Evolutionary conservation across 2,329 filamentous ascomycete genomes (phyloP).

Genomic region (Colletotrichum trifolii): DNA sequence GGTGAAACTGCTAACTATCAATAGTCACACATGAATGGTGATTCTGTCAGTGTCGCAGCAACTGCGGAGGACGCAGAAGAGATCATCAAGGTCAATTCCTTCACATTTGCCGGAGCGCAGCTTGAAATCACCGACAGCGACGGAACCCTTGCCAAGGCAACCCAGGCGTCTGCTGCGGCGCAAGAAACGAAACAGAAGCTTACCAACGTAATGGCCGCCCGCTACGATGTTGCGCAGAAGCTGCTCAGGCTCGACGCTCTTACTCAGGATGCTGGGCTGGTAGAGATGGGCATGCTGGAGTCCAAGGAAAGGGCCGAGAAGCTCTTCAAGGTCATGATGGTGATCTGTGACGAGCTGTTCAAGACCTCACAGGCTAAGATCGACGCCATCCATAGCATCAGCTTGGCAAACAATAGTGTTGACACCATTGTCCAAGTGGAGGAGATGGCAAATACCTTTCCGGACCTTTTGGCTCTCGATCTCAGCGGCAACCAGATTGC

Average conservation of each 20-base stretch:
- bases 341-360: constrained; percentile 83
- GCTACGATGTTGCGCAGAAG: constrained; percentile 79
- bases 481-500: constrained; percentile 85
- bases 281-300: constrained; percentile 80
- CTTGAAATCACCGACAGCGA: constrained; percentile 65
- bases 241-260: constrained; percentile 86
- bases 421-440: constrained; percentile 78
- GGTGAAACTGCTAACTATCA: constrained; percentile 72
- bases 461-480: constrained; percentile 88
- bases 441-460: constrained; percentile 80
- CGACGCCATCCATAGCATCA: constrained; percentile 84
- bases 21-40: constrained; percentile 77
- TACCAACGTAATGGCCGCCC: constrained; percentile 75
- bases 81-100: constrained; percentile 75
- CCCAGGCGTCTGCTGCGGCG: constrained; percentile 61
- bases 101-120: constrained; percentile 72
- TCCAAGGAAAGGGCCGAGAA: constrained; percentile 79
- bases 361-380: constrained; percentile 77
- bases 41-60: constrained; percentile 75
- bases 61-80: constrained; percentile 72
- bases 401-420: constrained; percentile 83
- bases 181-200: constrained; percentile 76
- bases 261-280: constrained; percentile 76
- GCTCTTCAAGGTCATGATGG: constrained; percentile 92
- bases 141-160: constrained; percentile 56